Base-by-base conservation (phyloP, 345 rosid genomes). In the Bruguiera sexangula region DNA sequence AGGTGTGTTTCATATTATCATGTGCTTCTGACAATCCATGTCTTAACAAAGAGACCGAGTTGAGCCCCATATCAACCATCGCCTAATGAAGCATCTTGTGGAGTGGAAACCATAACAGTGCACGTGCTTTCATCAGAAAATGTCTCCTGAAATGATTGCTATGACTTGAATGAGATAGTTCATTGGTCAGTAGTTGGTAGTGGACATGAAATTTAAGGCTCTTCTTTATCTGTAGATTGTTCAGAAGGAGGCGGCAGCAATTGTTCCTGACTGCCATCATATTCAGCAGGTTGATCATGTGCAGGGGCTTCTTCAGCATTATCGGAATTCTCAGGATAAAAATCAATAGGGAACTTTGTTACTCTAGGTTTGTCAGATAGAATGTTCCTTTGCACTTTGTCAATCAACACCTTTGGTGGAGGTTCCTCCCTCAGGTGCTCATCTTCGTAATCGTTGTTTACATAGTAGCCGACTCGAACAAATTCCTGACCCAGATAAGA, bases 381-480 rank as follows among this genome's bases (percentile, higher is more conserved):
- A 60, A 94, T 89, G 62, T 94, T 91, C 79, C 96, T 85, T 67
- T 89, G 98, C 30, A 94, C 87, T 75, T 81, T 94, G 60, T 87
- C 90, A 21, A 88, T 78, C 82, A 86, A 73, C 54, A 91, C 90
- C 78, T 91, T 89, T 2, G 87, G 68, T 2, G 96, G 96, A 71
- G 95, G 98, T 65, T 94, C 97, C 84, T 94, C 98, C 71, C 90
- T 78, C 56, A 94, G 84, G 63, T 89, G 91, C 77, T 91, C 97
- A 26, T 89, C 96, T 30, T 84, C 96, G 26, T 91, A 91, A 76
- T 91, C 98, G 65, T 94, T 94, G 87, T 90, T 90, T 76, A 93
- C 91, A 6, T 93, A 90, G 78, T 93, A 93, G 2, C 96, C 98
- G 58, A 93, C 98, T 60, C 98, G 79, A 48, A 90, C 72, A 75